phyloP scores from a whole-genome alignment of 306 rosid genomes.

The Castanopsis chinensis region DNA sequence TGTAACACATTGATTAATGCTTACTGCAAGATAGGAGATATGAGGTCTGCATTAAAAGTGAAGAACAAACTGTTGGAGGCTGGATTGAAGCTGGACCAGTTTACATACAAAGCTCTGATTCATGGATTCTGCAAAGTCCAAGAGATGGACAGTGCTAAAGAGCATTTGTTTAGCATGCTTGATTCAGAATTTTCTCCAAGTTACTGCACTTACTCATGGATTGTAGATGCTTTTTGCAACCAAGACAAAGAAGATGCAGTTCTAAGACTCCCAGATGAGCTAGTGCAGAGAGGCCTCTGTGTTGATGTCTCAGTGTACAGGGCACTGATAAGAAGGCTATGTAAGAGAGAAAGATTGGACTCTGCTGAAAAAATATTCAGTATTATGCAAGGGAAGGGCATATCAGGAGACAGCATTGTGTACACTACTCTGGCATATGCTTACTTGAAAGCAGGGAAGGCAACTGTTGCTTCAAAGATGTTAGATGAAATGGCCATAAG shows the following conservation, averaged over 20 bases:
- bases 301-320: constrained; percentile 70
- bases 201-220: constrained; percentile 74
- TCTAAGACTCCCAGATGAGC: constrained; percentile 57
- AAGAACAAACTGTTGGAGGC: constrained; percentile 73
- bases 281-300: constrained; percentile 50
- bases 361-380: constrained; percentile 55
- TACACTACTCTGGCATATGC: constrained; percentile 71
- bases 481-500: constrained; percentile 64
- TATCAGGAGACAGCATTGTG: constrained; percentile 62
- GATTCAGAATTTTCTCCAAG: constrained; percentile 63
- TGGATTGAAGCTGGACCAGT: constrained; percentile 68
- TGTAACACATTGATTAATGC: constrained; percentile 91
- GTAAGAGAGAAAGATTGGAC: constrained; percentile 58
- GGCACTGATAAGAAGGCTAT: constrained; percentile 75
- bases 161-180: constrained; percentile 61
- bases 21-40: constrained; percentile 77
- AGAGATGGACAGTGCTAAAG: constrained; percentile 63
- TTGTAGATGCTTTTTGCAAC: constrained; percentile 64
- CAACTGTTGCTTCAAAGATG: constrained; percentile 38
- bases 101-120: constrained; percentile 76
- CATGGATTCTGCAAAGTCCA: constrained; percentile 69
- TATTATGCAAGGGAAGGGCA: constrained; percentile 54
- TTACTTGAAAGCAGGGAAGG: constrained; percentile 66
- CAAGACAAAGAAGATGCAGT: constrained; percentile 55
- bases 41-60: constrained; percentile 73